Conservation (phyloP, 2,329 filamentous ascomycete species). For the Fusarium agapanthi region DNA sequence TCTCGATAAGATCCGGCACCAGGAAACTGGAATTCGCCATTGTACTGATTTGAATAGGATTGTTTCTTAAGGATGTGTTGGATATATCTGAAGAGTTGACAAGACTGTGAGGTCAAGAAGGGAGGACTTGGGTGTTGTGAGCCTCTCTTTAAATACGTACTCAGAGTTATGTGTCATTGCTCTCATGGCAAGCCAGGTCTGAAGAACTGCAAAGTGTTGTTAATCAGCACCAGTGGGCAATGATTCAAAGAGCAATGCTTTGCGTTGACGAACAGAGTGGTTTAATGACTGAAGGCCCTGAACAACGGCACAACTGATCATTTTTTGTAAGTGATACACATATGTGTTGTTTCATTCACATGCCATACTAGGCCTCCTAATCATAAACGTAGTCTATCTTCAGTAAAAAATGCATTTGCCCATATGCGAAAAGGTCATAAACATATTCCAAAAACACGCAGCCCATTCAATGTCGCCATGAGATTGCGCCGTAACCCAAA, state of each 20-base stretch:
- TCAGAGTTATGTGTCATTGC: not conserved
- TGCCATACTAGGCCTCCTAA: constrained; percentile 5
- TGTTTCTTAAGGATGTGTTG: not conserved
- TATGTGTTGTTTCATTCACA: constrained; percentile 19
- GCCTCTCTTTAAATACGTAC: constrained; percentile 2
- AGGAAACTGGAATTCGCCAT: constrained; percentile 3
- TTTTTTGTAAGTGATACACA: not conserved
- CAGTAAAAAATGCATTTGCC: constrained; percentile 1
- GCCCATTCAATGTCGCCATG: constrained; percentile 5
- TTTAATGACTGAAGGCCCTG: not conserved
- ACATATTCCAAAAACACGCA: not conserved
- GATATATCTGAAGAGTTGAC: not conserved
- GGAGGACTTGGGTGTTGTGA: not conserved
- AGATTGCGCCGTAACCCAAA: constrained; percentile 29
- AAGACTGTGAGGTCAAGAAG: not conserved
- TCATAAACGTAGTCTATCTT: constrained; percentile 24
- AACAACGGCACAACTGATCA: not conserved
- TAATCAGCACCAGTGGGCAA: not conserved
- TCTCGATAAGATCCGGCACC: not conserved
- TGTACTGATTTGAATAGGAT: not conserved
- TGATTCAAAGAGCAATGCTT: not conserved
- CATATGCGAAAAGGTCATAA: not conserved
- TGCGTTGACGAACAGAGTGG: not conserved
- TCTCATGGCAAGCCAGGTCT: not conserved
- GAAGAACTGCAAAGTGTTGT: not conserved